Evolutionary conservation across 2,329 filamentous ascomycete genomes (phyloP).

Genomic region (Microsporum canis): DNA sequence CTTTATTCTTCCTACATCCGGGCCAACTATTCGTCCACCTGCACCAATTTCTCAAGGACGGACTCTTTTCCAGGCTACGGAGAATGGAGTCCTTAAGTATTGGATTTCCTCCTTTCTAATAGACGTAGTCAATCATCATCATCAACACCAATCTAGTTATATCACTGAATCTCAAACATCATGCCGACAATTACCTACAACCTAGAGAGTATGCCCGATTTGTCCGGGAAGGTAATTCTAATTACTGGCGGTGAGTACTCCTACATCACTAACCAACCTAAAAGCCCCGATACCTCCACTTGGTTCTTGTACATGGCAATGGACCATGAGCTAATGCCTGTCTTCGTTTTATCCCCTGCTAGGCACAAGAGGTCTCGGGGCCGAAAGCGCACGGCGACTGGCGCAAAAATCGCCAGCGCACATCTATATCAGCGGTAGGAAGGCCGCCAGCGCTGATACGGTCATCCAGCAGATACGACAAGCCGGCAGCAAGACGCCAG

Average conservation of each 20-base stretch:
- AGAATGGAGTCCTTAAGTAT: background rate
- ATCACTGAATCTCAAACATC: background rate
- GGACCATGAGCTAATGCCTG: background rate
- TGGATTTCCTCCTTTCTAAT: background rate
- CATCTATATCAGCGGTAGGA: conserved; percentile 44
- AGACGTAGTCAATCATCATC: background rate
- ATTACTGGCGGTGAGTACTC: conserved; percentile 36
- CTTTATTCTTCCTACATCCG: background rate
- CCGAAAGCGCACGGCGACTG: background rate
- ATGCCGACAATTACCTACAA: conserved; percentile 27
- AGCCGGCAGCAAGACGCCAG: conserved; percentile 21
- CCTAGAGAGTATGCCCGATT: conserved; percentile 34
- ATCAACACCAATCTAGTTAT: background rate
- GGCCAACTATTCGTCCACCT: background rate
- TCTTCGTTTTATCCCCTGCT: background rate
- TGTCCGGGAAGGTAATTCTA: conserved; percentile 35
- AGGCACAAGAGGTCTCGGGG: background rate
- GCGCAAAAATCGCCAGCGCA: conserved; percentile 23
- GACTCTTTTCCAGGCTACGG: no score
- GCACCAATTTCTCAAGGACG: background rate
- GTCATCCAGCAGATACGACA: conserved; percentile 24
- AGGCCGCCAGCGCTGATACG: conserved; percentile 36
- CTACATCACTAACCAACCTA: conserved; percentile 20
- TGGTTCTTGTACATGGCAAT: conserved; percentile 18
- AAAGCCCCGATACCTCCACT: no score